Evolutionary conservation across 1,139 yeast genomes (phyloP), one percentile per base, ranked within the genome.

Genomic region (Hanseniaspora uvarum): DNA sequence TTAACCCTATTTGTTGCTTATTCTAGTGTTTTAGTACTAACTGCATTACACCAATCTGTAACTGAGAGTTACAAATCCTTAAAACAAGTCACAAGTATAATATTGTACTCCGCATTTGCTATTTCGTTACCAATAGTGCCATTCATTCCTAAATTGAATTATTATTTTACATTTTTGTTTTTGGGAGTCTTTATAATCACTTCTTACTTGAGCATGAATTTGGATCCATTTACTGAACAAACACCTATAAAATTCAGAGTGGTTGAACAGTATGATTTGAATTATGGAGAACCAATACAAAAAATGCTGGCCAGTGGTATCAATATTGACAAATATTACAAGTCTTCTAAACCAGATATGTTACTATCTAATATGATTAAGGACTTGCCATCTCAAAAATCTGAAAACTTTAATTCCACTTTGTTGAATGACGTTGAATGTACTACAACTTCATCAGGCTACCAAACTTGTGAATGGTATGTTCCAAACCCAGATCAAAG

Each of bases 181-280:
- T 54, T 75, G 1, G 57, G 68, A 1, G 56, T 72, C 5, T 63
- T 74, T 7, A 52, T 72, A 30, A 57, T 67, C 33, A 75, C 79
- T 0, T 67, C 75, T 0, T 58, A 72, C 2, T 58, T 66, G 4
- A 66, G 79, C 2, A 60, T 73, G 11, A 59, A 69, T 16, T 64
- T 70, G 24, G 67, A 70, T 11, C 83, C 95, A 11, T 84, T 82
- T 63, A 76, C 79, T 33, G 70, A 72, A 39, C 65, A 67, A 2
- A 73, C 78, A 39, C 95, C 95, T 10, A 68, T 86, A 65, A 86
- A 86, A 63, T 71, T 85, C 54, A 72, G 89, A 59, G 83, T 83
- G 61, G 66, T 79, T 34, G 88, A 87, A 65, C 67, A 70, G 1
- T 70, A 81, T 53, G 74, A 81, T 59, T 67, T 80, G 56, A 67